phyloP scores from a whole-genome alignment of 495 filamentous ascomycete species.

The Aspergillus steynii region DNA sequence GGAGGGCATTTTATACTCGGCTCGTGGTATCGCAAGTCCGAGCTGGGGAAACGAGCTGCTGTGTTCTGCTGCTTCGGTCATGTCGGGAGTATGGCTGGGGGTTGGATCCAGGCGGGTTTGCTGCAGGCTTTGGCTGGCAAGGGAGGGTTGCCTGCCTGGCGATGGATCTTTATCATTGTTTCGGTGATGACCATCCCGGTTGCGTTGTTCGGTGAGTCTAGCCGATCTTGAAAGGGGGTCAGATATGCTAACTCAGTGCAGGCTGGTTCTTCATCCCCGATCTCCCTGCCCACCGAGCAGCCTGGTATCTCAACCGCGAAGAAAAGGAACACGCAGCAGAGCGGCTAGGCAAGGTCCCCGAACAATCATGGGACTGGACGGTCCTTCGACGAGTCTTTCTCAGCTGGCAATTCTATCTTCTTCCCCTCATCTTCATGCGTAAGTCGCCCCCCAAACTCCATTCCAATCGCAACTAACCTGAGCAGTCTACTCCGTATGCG shows the following conservation, averaged over 20 bases:
- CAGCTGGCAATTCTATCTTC: constrained; percentile 39
- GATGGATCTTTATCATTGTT: constrained; percentile 37
- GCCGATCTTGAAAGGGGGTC: too few relatives aligned
- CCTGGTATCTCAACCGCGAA: constrained; percentile 35
- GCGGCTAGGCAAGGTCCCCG: constrained; percentile 24
- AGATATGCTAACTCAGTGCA: constrained; percentile 1
- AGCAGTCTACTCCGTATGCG: constrained; percentile 34
- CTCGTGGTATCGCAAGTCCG: constrained; percentile 32
- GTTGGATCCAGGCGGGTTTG: constrained; percentile 34
- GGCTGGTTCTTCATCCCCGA: constrained; percentile 40
- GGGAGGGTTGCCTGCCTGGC: constrained; percentile 31
- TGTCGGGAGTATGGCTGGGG: constrained; percentile 30
- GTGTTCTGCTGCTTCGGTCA: constrained; percentile 35
- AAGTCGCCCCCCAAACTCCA: constrained; percentile 5
- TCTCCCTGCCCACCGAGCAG: constrained; percentile 31
- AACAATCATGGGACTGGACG: constrained; percentile 31
- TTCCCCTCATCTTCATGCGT: constrained; percentile 39
- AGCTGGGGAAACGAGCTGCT: constrained; percentile 30
- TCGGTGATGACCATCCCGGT: constrained; percentile 33
- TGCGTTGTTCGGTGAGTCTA: constrained; percentile 28
- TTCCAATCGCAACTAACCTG: not conserved
- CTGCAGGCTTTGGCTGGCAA: constrained; percentile 23
- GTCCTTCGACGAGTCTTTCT: constrained; percentile 32
- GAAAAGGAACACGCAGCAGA: constrained; percentile 32
- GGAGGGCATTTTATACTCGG: constrained; percentile 32